These are phyloP conservation scores for Tetracentron sinense DNA, from an alignment of 164 flowering plant species.

Conservation along the genomic window DNA sequence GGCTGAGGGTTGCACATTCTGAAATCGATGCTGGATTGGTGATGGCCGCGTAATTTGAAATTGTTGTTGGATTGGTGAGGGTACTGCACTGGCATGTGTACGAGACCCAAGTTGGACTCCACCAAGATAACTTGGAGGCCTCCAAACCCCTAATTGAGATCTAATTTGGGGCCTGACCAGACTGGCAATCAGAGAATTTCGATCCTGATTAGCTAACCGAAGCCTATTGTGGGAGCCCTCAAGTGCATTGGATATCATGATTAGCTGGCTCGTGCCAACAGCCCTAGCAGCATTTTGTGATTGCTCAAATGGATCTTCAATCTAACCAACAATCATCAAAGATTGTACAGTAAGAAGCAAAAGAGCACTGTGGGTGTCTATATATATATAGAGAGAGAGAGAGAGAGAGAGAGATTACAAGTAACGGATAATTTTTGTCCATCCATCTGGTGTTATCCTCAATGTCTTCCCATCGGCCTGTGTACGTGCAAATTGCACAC, in stretches of 20 bases:
- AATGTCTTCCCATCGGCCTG: not conserved
- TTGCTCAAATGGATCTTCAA: not conserved
- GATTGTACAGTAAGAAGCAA: not conserved
- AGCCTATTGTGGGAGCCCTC: not conserved
- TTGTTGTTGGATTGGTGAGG: not conserved
- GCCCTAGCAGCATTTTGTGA: not conserved
- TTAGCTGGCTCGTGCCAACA: not conserved
- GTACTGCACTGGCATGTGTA: not conserved
- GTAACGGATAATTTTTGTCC: too few relatives aligned
- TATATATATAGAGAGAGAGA: not conserved
- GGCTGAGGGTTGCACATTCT: constrained; percentile 16
- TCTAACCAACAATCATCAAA: not conserved
- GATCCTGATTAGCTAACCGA: not conserved
- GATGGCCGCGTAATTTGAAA: not conserved
- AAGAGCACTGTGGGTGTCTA: too few relatives aligned
- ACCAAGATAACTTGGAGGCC: not conserved
- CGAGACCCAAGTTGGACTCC: not conserved
- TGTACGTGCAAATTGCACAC: not conserved
- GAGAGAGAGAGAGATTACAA: not conserved
- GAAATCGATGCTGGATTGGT: constrained; percentile 15
- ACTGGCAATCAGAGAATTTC: not conserved
- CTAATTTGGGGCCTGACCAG: not conserved
- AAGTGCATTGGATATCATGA: not conserved
- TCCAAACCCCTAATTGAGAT: not conserved
- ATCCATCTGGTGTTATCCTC: not conserved